Base-by-base conservation (phyloP, 2,329 filamentous ascomycete species). In the Blastomyces gilchristii region DNA sequence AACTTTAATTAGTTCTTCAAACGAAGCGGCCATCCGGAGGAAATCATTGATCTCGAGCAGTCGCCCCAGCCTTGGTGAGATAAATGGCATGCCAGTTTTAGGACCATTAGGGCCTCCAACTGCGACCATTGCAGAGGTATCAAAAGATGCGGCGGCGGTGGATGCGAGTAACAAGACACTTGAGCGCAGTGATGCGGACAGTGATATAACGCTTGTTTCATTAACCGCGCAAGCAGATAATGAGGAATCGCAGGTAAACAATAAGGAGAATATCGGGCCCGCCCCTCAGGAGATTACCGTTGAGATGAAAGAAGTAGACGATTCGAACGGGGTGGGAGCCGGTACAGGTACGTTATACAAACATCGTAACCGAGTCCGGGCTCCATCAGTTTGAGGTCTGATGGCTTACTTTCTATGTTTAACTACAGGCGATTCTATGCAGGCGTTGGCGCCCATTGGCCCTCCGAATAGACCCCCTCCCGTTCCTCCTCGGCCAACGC, bases 1-100 rank as follows among this genome's bases (percentile, higher is more conserved):
- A 49, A 91, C 91, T 0, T 80, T 96, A 28, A 84, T 90, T 64
- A 83, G 80, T 65, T 79, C 81, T 31, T 80, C 80, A 57, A 80
- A 81, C 49, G 83, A 84, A 67, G 81, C 79, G 49, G 77, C 77
- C 31, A 79, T 81, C 63, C 77, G 81, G 63, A 73, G 79, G 65
- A 74, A 77, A 63, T 81, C 81, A 34, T 77, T 79, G 62, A 70
- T 78, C 67, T 68, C 71, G 58, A 70, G 66, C 60, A 69, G 65
- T 28, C 68, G 68, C 34, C 67, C 70, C n/a, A 69, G 69, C 25
- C 70, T 77, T 16, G 79, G 78, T 43, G 75, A 78, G 34, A 76
- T 81, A 41, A 72, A 77, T 43, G 79, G 78, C 18, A 67, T 73
- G 61, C 74, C 78, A 9, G 68, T 82, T n/a, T 66, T 76, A 45